Conservation (phyloP, 495 filamentous ascomycete genomes). For the Gamarada debralockiae region DNA sequence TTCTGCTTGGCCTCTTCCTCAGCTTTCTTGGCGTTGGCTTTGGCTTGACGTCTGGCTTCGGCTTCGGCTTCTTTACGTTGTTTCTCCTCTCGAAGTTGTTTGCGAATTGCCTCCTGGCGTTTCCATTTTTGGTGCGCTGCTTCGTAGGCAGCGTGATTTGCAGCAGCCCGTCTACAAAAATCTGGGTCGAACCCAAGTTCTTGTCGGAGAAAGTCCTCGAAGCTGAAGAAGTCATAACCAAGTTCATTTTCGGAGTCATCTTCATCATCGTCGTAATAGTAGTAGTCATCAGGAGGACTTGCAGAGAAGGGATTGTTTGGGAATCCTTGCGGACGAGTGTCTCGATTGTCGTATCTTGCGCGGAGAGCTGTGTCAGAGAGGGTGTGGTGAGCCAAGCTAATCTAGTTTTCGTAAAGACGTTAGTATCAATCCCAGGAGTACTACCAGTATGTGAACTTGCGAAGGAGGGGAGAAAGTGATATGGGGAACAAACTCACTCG, state of each 20-base stretch:
- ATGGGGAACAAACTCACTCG: neutral
- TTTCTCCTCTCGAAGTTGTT: too few relatives aligned
- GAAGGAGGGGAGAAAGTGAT: neutral
- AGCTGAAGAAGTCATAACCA: too few relatives aligned
- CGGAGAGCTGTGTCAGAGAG: conserved; percentile 14
- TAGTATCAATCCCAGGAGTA: too few relatives aligned
- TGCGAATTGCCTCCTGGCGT: too few relatives aligned
- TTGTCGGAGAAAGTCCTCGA: too few relatives aligned
- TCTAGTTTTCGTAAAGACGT: conserved; percentile 10
- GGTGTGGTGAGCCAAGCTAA: conserved; percentile 21
- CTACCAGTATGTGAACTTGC: too few relatives aligned
- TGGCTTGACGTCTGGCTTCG: neutral
- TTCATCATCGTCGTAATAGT: neutral
- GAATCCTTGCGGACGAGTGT: neutral
- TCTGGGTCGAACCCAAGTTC: too few relatives aligned
- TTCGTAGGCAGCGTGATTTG: too few relatives aligned
- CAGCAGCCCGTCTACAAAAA: too few relatives aligned
- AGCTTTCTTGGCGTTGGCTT: neutral
- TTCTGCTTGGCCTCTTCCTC: neutral
- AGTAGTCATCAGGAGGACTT: neutral
- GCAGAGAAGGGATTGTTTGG: neutral
- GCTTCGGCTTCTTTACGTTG: neutral
- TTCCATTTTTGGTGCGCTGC: too few relatives aligned
- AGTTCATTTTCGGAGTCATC: too few relatives aligned
- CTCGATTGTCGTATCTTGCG: conserved; percentile 15